These are phyloP conservation scores for Cladorrhinum sp. DNA, from an alignment of 2,329 filamentous ascomycete genomes.

Conservation along the genomic window DNA sequence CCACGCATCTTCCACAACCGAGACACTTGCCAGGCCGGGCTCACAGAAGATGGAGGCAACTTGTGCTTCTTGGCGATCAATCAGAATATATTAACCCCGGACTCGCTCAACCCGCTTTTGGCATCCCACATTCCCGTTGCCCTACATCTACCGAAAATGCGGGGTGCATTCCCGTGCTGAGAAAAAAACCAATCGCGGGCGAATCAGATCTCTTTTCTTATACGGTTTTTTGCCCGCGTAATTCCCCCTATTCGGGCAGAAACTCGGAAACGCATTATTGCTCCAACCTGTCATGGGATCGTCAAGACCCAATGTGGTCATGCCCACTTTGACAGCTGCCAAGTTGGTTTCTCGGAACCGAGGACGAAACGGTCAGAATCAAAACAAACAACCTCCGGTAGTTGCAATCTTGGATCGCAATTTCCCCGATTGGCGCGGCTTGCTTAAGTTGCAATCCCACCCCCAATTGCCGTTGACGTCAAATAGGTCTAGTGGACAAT, in stretches of 20 bases:
- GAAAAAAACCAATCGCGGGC: not conserved
- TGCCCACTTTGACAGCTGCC: not conserved
- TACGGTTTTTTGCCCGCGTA: not conserved
- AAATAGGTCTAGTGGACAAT: not conserved
- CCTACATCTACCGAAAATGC: slow-evolving; percentile 6
- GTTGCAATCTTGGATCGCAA: not conserved
- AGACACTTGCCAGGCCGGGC: not conserved
- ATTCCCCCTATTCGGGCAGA: not conserved
- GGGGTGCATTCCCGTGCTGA: slow-evolving; percentile 4
- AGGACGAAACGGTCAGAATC: not conserved
- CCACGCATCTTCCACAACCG: not conserved
- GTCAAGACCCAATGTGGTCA: not conserved
- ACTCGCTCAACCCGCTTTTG: not conserved
- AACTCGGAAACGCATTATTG: too few relatives aligned
- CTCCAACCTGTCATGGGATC: not conserved
- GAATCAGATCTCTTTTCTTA: not conserved
- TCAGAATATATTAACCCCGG: not conserved
- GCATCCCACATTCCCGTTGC: not conserved
- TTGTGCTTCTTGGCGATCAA: not conserved
- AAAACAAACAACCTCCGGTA: not conserved
- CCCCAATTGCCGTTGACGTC: not conserved
- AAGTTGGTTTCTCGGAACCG: not conserved
- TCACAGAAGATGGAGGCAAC: not conserved
- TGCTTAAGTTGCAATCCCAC: not conserved
- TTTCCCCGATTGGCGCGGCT: not conserved